These are phyloP conservation scores for Pythium aristosporum DNA, from an alignment of 352 stramenopile species.

Conservation along the genomic window DNA sequence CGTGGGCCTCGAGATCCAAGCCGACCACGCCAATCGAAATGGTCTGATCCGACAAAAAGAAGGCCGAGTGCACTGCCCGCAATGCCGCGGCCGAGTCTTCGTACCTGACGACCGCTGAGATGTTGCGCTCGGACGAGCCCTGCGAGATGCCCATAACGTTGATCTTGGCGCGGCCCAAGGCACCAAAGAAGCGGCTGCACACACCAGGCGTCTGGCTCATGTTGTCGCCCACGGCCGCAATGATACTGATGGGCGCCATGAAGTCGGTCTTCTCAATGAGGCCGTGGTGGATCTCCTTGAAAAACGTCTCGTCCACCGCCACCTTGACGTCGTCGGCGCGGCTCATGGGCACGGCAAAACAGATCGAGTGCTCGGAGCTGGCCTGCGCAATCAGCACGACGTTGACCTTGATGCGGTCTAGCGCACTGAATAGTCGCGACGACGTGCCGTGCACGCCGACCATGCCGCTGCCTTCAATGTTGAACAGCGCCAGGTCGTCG, in stretches of 20 bases:
- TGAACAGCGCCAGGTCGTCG: slow-evolving; percentile 94
- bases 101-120: slow-evolving; percentile 91
- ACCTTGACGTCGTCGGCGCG: slow-evolving; percentile 65
- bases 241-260: slow-evolving; percentile 91
- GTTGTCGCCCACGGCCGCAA: slow-evolving; percentile 94
- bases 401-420: slow-evolving; percentile 92
- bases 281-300: slow-evolving; percentile 86
- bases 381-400: slow-evolving; percentile 94
- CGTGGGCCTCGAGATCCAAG: slow-evolving; percentile 49
- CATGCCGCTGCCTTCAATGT: slow-evolving; percentile 95
- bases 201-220: slow-evolving; percentile 93
- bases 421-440: slow-evolving; percentile 89
- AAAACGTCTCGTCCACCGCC: slow-evolving; percentile 82
- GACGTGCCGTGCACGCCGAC: slow-evolving; percentile 93
- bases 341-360: slow-evolving; percentile 89
- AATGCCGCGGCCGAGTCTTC: slow-evolving; percentile 90
- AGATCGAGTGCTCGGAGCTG: slow-evolving; percentile 95
- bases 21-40: slow-evolving; percentile 92
- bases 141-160: slow-evolving; percentile 96
- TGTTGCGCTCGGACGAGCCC: slow-evolving; percentile 93
- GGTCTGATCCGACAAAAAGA: slow-evolving; percentile 93
- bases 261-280: slow-evolving; percentile 83
- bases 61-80: slow-evolving; percentile 93
- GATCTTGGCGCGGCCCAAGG: slow-evolving; percentile 92
- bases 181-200: slow-evolving; percentile 92